Percentiles rank a stretch among this genome's conserved stretches.
Conservation (phyloP, 768 basidiomycete genomes). For the Mycena epipterygia region DNA sequence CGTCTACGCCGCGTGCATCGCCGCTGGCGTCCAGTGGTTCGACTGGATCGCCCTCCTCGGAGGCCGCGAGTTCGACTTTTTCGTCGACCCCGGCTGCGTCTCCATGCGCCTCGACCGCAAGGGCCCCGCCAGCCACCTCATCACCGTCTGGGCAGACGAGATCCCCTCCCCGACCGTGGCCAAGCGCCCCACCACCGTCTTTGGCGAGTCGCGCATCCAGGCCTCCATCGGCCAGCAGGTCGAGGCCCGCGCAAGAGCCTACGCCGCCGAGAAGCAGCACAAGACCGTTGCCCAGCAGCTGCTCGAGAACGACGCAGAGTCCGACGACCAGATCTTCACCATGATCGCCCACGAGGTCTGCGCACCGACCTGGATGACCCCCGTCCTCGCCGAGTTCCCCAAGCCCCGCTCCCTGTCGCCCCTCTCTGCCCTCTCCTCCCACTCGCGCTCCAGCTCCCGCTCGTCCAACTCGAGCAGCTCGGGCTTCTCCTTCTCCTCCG, state of each 20-base stretch:
- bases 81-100: slow-evolving; percentile 85
- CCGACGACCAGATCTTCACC: slow-evolving; percentile 80
- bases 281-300: slow-evolving; percentile 85
- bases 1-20: slow-evolving; percentile 78
- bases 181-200: slow-evolving; percentile 14
- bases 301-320: slow-evolving; percentile 76
- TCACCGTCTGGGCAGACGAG: slow-evolving; percentile 80
- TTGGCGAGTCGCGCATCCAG: slow-evolving; percentile 35
- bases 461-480: slow-evolving; percentile 82
- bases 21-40: slow-evolving; percentile 82
- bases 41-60: slow-evolving; percentile 84
- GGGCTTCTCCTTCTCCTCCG: slow-evolving; percentile 68
- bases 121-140: slow-evolving; percentile 55
- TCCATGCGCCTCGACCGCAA: slow-evolving; percentile 70
- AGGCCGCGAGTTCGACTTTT: slow-evolving; percentile 80
- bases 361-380: slow-evolving; percentile 78
- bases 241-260: slow-evolving; percentile 13
- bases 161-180: slow-evolving; percentile 45
- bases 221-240: slow-evolving; percentile 38
- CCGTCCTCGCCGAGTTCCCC: slow-evolving; percentile 73
- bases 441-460: slow-evolving; percentile 71
- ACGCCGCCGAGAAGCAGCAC: slow-evolving; percentile 21
- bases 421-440: slow-evolving; percentile 68
- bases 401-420: slow-evolving; percentile 69
- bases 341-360: slow-evolving; percentile 81